Conservation (phyloP, 768 basidiomycete species). For the Lenzites betulinus region DNA sequence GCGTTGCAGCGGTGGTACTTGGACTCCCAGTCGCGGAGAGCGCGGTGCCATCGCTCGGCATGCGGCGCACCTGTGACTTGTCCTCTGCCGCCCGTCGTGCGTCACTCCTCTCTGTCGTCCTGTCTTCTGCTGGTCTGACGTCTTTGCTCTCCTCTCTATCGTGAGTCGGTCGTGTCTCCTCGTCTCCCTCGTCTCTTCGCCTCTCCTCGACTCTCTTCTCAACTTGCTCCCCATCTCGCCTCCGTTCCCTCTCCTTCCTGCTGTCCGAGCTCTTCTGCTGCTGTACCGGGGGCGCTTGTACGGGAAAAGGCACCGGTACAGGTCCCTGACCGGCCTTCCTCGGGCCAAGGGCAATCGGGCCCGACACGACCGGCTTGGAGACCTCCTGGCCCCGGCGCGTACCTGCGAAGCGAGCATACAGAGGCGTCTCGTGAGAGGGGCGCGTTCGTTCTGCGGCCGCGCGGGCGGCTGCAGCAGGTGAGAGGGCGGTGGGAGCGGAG, state of each 20-base stretch:
- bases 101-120: background rate
- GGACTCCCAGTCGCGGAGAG: background rate
- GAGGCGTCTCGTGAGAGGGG: conserved; percentile 21
- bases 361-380: conserved; percentile 25
- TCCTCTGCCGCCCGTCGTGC: background rate
- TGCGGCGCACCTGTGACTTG: conserved; percentile 5
- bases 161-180: background rate
- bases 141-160: background rate
- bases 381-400: conserved; percentile 8
- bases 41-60: conserved; percentile 7
- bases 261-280: conserved; percentile 5
- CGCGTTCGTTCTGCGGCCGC: conserved; percentile 3
- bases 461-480: background rate
- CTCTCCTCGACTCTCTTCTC: background rate
- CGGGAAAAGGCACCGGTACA: background rate
- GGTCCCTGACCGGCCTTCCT: background rate
- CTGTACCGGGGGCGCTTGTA: background rate
- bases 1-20: too few relatives aligned
- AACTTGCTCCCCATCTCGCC: background rate
- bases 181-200: background rate
- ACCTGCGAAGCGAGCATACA: conserved; percentile 33
- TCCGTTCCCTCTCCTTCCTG: background rate
- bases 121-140: too few relatives aligned
- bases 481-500: conserved; percentile 4
- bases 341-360: conserved; percentile 28